phyloP scores from a whole-genome alignment of 495 filamentous ascomycete species.

The Pseudomonodictys pantanalensis region DNA sequence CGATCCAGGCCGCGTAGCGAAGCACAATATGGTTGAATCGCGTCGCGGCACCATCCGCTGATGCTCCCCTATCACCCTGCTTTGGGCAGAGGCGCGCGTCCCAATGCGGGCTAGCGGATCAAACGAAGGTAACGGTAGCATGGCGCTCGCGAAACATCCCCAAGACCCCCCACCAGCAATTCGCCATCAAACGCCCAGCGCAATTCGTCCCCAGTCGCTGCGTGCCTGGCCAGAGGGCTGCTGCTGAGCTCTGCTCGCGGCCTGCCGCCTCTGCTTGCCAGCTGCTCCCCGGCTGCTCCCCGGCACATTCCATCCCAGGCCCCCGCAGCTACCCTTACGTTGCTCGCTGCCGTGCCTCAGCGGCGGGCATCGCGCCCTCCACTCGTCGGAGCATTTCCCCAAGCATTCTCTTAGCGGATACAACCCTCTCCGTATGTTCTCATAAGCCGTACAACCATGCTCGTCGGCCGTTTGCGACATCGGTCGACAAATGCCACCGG shows the following conservation, averaged over 20 bases:
- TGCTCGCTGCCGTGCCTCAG: slow-evolving; percentile 25
- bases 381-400: slow-evolving; percentile 25
- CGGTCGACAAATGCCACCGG: slow-evolving; percentile 31
- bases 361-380: slow-evolving; percentile 17
- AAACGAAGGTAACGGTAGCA: slow-evolving; percentile 28
- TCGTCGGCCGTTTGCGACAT: slow-evolving; percentile 35
- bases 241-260: neutral
- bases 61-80: slow-evolving; percentile 12
- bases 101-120: slow-evolving; percentile 13
- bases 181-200: slow-evolving; percentile 16
- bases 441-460: slow-evolving; percentile 37
- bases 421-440: slow-evolving; percentile 33
- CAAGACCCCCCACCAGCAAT: slow-evolving; percentile 9
- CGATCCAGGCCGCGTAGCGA: neutral
- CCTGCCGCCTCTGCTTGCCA: neutral
- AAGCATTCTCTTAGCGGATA: slow-evolving; percentile 30
- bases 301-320: slow-evolving; percentile 7
- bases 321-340: slow-evolving; percentile 26
- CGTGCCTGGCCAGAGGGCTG: slow-evolving; percentile 17
- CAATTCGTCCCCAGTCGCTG: neutral
- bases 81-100: neutral
- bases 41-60: neutral
- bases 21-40: slow-evolving; percentile 25
- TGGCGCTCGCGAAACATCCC: slow-evolving; percentile 22
- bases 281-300: neutral